Base-by-base conservation (phyloP, 2,329 filamentous ascomycete genomes). In the Escovopsis sp. region DNA sequence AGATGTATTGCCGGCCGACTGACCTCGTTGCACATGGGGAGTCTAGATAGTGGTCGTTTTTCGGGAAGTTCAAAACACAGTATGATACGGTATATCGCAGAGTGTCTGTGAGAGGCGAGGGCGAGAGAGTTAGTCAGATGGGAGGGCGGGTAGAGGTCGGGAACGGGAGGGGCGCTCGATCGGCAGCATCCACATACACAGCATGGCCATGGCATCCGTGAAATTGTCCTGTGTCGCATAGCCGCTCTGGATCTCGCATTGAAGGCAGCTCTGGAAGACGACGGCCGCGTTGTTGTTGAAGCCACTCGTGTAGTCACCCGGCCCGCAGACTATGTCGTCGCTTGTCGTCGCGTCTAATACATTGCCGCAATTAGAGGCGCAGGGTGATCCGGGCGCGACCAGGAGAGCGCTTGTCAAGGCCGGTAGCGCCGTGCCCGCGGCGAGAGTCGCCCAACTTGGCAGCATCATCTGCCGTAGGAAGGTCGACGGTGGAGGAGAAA, bases 1-100 rank as follows among this genome's bases (percentile, higher is more conserved):
- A 11, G 11, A 40, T 6, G 32, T 6, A 28, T 15, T 15, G 54
- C 57, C 8, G 26, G 37, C 50, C 58, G 12, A 18, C 39, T 38
- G 26, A 77, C 74, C 59, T 64, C 36, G 72, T 79, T 11, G 67
- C 58, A 48, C 76, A 73, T 8, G 69, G 72, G 10, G 58, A 69
- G 43, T 62, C 57, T 2, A 55, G 55, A 10, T 62, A 53, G 10
- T 64, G 48, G 1, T 61, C 50, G 42, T 72, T 68, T 28, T 63
- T 57, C 0, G 68, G 67, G 6, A 58, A 55, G 2, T 69, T 70
- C 45, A 67, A 80, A 1, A 80, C 50, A 51, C 77, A 81, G 50
- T 68, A 68, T 2, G 69, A 70, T 2, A 70, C 48, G 6, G 72
- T 64, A 51, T 68, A 78, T 52, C 76, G 66, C 41, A 78, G 48